Evolutionary conservation across 2,329 filamentous ascomycete genomes (phyloP), one percentile per base, ranked within the genome.

Genomic region (Metarhizium robertsii): DNA sequence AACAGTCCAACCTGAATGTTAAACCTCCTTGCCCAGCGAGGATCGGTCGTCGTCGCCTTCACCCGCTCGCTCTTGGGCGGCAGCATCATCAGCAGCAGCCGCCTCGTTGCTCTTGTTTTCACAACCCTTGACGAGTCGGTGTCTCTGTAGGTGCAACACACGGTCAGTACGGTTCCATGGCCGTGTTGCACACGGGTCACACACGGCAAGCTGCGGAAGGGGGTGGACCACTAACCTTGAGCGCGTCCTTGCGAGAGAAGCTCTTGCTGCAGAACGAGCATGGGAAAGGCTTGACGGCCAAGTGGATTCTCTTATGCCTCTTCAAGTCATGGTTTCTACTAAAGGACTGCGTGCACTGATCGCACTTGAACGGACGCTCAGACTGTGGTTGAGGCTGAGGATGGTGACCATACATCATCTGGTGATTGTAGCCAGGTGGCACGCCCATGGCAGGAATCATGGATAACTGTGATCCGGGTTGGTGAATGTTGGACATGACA

Each of bases 291-390:
- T 99, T 99, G 45, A 97, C 90, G 0, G 91, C 89, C 56, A 97
- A 73, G 71, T 99, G 94, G 57, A 97, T 97, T 52, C 91, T 79
- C 77, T 96, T 96, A 70, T 99, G 94, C 53, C 94, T 82, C 73
- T 99, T 99, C 63, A 97, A 72, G 66, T 97, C 94, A 67, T 97
- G 94, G 61, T 97, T 97, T 4, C 94, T 80, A 70, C 95, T 97
- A 75, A 99, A 99, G 42, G 89, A 92, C 68, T 95, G 90, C 0
- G 88, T 84, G 66, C 94, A 99, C 67, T 88, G 81, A 63, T 97
- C 91, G 68, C 94, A 99, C 71, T 92, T 92, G 77, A 95, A 97
- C 0, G 94, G 94, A 5, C 92, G 84, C 62, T 97, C 92, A 55
- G 87, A 86, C 32, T 74, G 73, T 6, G 69, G 62, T 20, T 65